phyloP scores from a whole-genome alignment of 345 rosid species.

The Camelina laxa region DNA sequence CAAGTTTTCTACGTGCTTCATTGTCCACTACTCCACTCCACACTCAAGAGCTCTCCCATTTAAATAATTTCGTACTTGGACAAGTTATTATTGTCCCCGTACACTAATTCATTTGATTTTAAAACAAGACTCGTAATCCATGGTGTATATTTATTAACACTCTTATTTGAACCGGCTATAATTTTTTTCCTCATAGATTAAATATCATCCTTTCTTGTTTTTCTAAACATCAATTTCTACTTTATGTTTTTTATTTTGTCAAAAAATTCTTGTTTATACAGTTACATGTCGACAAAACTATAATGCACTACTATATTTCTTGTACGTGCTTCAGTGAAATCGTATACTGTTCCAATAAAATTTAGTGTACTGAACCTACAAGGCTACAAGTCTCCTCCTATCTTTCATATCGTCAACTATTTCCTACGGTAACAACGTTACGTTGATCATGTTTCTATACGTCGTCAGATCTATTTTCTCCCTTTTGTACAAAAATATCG shows the following conservation, averaged over 20 bases:
- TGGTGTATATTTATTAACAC: not conserved
- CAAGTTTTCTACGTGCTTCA: not conserved
- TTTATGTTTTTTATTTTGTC: not conserved
- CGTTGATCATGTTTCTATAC: not conserved
- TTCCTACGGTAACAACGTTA: not conserved
- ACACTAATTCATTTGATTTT: not conserved
- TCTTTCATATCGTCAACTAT: not conserved
- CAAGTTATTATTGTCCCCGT: slow-evolving; percentile 2
- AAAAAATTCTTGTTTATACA: not conserved
- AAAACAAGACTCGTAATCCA: not conserved
- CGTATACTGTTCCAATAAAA: not conserved
- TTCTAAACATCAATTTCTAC: not conserved
- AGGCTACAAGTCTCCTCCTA: not conserved
- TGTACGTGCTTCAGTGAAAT: not conserved
- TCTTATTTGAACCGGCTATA: not conserved
- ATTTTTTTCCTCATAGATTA: not conserved
- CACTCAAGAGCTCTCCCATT: slow-evolving; percentile 18
- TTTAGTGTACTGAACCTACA: not conserved
- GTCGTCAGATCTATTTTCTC: not conserved
- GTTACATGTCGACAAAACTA: not conserved
- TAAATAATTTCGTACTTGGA: slow-evolving; percentile 4
- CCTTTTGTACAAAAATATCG: not conserved
- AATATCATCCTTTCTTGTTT: not conserved
- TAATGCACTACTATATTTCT: not conserved
- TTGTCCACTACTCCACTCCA: slow-evolving; percentile 8